Evolutionary conservation across 805 yeast genomes (phyloP).

Genomic region (Jamesozyma spencerorum): DNA sequence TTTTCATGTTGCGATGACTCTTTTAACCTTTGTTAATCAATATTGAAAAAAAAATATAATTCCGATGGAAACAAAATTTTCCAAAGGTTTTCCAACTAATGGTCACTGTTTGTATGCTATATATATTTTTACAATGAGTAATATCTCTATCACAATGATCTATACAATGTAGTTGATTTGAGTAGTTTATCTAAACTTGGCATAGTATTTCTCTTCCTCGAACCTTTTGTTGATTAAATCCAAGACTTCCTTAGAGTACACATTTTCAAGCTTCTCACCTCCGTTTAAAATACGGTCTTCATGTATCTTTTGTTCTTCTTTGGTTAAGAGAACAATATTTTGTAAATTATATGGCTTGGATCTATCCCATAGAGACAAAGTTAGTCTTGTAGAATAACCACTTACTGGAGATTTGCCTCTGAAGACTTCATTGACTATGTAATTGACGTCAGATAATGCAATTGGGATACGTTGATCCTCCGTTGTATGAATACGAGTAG

Average conservation of each 20-base stretch:
- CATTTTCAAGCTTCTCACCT: constrained; percentile 50
- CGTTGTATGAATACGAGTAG: constrained; percentile 57
- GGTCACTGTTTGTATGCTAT: too few relatives aligned
- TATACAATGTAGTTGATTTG: background rate
- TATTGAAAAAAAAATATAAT: too few relatives aligned
- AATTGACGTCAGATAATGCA: constrained; percentile 62
- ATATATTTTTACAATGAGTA: too few relatives aligned
- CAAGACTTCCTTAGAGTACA: constrained; percentile 53
- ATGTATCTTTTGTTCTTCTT: constrained; percentile 75
- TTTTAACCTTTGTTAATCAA: too few relatives aligned
- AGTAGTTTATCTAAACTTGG: constrained; percentile 35
- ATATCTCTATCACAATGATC: background rate
- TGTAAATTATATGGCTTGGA: constrained; percentile 52
- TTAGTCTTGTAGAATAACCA: constrained; percentile 68
- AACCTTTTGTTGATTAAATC: constrained; percentile 54
- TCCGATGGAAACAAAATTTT: too few relatives aligned
- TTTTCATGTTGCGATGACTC: too few relatives aligned
- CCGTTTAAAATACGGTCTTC: constrained; percentile 68
- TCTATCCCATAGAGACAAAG: constrained; percentile 82
- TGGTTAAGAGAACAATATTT: constrained; percentile 80
- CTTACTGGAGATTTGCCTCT: constrained; percentile 87
- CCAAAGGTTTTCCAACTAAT: too few relatives aligned
- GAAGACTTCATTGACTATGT: constrained; percentile 83
- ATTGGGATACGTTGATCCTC: constrained; percentile 69
- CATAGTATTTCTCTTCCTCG: constrained; percentile 65